phyloP scores from a whole-genome alignment of 345 rosid genomes.

The Eucalyptus caleyi region DNA sequence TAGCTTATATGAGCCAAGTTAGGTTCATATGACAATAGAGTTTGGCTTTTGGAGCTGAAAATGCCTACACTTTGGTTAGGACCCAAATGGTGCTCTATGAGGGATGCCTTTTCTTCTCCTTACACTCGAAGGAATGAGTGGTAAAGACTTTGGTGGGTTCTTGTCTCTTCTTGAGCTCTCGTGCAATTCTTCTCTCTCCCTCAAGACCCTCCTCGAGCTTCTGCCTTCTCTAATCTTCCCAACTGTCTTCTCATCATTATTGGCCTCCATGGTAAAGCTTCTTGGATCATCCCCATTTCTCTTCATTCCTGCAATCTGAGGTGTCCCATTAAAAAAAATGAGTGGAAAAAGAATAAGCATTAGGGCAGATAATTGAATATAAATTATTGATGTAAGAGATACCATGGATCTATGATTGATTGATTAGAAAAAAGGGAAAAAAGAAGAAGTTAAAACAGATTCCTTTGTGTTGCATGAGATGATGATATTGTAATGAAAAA shows the following conservation, averaged over 20 bases:
- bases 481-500: background rate
- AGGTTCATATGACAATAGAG: background rate
- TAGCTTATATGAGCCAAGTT: background rate
- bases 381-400: background rate
- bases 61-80: slow-evolving; percentile 9
- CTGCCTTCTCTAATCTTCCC: slow-evolving; percentile 22
- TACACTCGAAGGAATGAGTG: slow-evolving; percentile 34
- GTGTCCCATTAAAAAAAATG: background rate
- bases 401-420: background rate
- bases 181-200: slow-evolving; percentile 47
- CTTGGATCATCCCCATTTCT: slow-evolving; percentile 33
- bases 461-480: background rate
- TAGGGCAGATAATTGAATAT: background rate
- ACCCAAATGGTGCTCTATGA: slow-evolving; percentile 71
- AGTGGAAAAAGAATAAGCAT: background rate
- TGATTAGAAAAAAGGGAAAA: background rate
- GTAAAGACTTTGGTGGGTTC: slow-evolving; percentile 40
- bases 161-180: slow-evolving; percentile 49
- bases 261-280: slow-evolving; percentile 29
- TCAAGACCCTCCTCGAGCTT: slow-evolving; percentile 1
- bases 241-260: slow-evolving; percentile 15
- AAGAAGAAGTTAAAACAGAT: background rate
- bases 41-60: background rate
- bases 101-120: slow-evolving; percentile 90
- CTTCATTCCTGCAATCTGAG: slow-evolving; percentile 69